phyloP scores from a whole-genome alignment of 208 protist genomes.

The Trypanosoma melophagium region DNA sequence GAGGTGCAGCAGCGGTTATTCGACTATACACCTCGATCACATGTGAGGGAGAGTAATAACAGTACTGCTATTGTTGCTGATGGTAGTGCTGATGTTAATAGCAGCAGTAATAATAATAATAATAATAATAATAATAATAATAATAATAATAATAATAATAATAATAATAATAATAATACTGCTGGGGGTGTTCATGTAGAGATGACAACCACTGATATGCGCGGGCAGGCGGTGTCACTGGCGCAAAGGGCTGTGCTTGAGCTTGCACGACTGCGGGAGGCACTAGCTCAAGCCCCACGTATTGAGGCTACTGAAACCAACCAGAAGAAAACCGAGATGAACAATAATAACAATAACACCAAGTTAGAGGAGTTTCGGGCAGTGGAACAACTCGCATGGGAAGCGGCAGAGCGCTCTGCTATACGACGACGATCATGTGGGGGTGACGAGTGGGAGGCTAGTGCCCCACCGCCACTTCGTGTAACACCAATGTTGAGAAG shows the following conservation, averaged over 20 bases:
- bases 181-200: not conserved
- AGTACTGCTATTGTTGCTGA: not conserved
- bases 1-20: constrained; percentile 23
- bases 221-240: constrained; percentile 26
- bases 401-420: constrained; percentile 26
- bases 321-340: not conserved
- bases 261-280: constrained; percentile 28
- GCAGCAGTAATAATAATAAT: no score
- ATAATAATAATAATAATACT: not conserved
- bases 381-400: constrained; percentile 29
- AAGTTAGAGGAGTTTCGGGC: constrained; percentile 24
- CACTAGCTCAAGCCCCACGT: not conserved
- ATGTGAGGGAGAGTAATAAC: not conserved
- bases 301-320: not conserved
- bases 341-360: not conserved
- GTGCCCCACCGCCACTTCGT: not conserved
- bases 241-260: constrained; percentile 38
- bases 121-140: no score
- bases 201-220: constrained; percentile 19
- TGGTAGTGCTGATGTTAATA: no score
- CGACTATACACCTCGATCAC: constrained; percentile 10
- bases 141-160: no score
- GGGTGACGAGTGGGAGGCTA: not conserved
- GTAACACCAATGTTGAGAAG: not conserved
- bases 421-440: not conserved